phyloP scores from a whole-genome alignment of 352 stramenopile genomes.

The Pythium sp. region DNA sequence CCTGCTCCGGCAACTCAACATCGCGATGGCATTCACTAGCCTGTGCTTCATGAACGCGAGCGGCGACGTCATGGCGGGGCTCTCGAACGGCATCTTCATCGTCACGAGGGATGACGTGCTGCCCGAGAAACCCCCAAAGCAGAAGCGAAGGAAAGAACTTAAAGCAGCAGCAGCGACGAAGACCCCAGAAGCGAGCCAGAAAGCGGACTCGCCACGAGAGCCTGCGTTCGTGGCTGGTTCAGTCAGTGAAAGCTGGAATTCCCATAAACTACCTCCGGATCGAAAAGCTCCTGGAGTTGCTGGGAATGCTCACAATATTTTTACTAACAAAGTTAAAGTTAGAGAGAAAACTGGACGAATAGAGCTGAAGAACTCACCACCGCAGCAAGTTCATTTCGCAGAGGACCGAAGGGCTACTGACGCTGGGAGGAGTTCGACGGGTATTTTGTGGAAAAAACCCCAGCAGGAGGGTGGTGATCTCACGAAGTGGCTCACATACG shows the following conservation, averaged over 20 bases:
- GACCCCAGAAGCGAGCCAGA: background rate
- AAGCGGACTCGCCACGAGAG: constrained; percentile 9
- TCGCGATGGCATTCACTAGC: constrained; percentile 56
- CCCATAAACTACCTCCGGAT: background rate
- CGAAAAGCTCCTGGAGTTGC: background rate
- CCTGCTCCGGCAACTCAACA: constrained; percentile 51
- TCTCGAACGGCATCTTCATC: constrained; percentile 54
- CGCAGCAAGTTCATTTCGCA: background rate
- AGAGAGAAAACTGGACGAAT: background rate
- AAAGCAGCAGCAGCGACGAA: background rate
- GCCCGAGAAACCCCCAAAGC: constrained; percentile 36
- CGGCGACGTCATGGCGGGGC: constrained; percentile 54
- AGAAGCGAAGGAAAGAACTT: background rate
- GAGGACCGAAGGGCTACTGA: background rate
- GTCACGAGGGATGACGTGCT: constrained; percentile 58
- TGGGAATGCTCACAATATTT: background rate
- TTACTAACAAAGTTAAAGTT: background rate
- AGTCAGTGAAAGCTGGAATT: background rate
- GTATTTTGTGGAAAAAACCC: background rate
- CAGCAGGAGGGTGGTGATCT: background rate
- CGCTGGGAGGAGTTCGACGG: background rate
- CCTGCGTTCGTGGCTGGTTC: background rate
- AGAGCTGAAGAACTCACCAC: background rate
- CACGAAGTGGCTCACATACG: constrained; percentile 15
- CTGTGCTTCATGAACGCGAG: constrained; percentile 67